Evolutionary conservation across 179 eudicot species (phyloP).

Genomic region (Spergularia azorica): DNA sequence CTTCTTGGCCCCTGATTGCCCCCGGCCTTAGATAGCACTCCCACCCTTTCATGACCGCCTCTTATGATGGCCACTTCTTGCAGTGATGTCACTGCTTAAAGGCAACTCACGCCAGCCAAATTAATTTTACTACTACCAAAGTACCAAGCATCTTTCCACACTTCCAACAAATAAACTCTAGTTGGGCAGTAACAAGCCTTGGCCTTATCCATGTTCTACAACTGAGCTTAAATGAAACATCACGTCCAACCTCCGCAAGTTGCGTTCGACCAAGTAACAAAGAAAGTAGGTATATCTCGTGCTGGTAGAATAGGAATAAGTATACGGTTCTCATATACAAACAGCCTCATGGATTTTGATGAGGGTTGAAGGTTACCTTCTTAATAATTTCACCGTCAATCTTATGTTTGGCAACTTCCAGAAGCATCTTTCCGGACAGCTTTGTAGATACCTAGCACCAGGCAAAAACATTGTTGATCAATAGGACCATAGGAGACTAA

Average conservation of each 20-base stretch:
- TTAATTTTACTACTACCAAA: too few species aligned
- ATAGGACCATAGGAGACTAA: slow-evolving; percentile 8
- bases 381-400: slow-evolving; percentile 55
- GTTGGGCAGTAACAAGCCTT: background rate
- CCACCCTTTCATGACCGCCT: too few species aligned
- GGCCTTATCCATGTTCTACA: background rate
- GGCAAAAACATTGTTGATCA: slow-evolving; percentile 2
- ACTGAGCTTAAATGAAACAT: background rate
- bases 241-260: background rate
- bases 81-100: too few species aligned
- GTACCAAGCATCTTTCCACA: background rate
- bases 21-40: too few species aligned
- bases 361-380: slow-evolving; percentile 52
- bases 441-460: slow-evolving; percentile 59
- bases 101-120: too few species aligned
- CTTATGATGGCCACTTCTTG: too few species aligned
- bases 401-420: slow-evolving; percentile 74
- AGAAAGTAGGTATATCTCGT: background rate
- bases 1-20: too few species aligned
- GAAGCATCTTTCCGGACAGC: slow-evolving; percentile 55
- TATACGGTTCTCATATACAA: background rate
- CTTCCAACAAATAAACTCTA: background rate
- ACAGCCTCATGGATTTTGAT: background rate
- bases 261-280: background rate
- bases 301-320: background rate